Evolutionary conservation across 805 yeast genomes (phyloP), one percentile per base, ranked within the genome.

Genomic region (Spathaspora arborariae): DNA sequence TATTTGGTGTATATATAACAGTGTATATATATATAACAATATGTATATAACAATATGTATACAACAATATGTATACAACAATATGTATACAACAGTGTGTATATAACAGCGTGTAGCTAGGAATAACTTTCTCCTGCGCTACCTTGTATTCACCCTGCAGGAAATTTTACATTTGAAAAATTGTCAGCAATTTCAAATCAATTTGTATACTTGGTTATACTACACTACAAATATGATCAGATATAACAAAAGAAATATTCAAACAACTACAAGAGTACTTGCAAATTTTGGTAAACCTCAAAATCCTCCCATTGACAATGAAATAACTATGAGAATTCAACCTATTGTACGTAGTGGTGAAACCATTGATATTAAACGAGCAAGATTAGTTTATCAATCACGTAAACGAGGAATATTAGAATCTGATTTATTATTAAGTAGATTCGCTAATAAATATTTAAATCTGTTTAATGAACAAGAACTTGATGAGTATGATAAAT

Each of bases 331-430:
- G 59, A 79, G 79, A 57, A 86, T 92, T 45, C 78, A 82, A 56
- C 99, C 99, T 1, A 73, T 90, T 44, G 80, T 82, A 50, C 79
- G 99, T 54, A 68, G 71, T 2, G 84, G 84, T 52, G 99, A 94
- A 66, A 63, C 81, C 7, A 65, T 81, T 1, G 89, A 85, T 26
- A 77, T 77, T 40, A 88, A 88, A 66, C 78, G 90, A 55, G 95
- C 97, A n/a, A 78, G 99, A 51, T 70, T 94, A 56, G 70, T 88
- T 1, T 94, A 94, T 65, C 99, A 94, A 65, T 82, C 92, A 26
- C 78, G 99, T 53, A 94, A 94, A 65, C 80, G 99, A 62, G 99
- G 99, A 33, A 94, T 94, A 47, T 75, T 94, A 48, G 99, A 94
- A 62, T 85, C 96, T 5, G 99, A 94, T 62, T 70, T 94, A 56